phyloP scores from a whole-genome alignment of 345 rosid genomes.

The sweet orange (Citrus sinensis) region DNA sequence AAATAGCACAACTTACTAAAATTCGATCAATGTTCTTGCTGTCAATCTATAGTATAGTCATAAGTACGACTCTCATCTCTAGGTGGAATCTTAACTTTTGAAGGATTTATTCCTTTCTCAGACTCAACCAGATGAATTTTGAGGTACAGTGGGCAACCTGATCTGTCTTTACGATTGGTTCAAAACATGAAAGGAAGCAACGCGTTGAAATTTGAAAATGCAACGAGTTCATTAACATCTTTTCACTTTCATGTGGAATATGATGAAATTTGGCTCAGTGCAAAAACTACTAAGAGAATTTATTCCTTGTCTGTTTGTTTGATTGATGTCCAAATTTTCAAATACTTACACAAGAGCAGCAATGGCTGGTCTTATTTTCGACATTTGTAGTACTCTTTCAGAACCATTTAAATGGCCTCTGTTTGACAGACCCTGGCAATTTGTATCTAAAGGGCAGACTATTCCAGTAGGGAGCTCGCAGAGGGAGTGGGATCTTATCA shows the following conservation, averaged over 20 bases:
- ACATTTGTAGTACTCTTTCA: background rate
- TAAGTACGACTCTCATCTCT: background rate
- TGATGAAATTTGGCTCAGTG: background rate
- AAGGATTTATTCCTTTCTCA: slow-evolving; percentile 75
- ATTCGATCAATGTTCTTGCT: no score
- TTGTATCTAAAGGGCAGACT: background rate
- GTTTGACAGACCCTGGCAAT: background rate
- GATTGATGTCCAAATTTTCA: background rate
- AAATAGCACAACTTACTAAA: no score
- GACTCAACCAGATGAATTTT: slow-evolving; percentile 43
- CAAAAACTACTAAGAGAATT: background rate
- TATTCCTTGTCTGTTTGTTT: background rate
- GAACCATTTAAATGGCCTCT: background rate
- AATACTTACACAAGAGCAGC: background rate
- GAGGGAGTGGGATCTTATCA: background rate
- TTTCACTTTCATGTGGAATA: background rate
- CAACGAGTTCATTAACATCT: no score
- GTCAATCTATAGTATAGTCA: no score
- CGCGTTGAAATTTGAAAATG: slow-evolving; percentile 40
- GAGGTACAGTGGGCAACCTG: slow-evolving; percentile 43
- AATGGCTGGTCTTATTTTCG: background rate
- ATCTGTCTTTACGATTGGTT: slow-evolving; percentile 10
- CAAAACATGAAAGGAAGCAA: slow-evolving; percentile 20
- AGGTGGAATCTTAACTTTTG: slow-evolving; percentile 50
- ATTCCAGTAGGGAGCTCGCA: background rate